Conservation (phyloP, 1,139 yeast genomes). For the Taphrina pruni region DNA sequence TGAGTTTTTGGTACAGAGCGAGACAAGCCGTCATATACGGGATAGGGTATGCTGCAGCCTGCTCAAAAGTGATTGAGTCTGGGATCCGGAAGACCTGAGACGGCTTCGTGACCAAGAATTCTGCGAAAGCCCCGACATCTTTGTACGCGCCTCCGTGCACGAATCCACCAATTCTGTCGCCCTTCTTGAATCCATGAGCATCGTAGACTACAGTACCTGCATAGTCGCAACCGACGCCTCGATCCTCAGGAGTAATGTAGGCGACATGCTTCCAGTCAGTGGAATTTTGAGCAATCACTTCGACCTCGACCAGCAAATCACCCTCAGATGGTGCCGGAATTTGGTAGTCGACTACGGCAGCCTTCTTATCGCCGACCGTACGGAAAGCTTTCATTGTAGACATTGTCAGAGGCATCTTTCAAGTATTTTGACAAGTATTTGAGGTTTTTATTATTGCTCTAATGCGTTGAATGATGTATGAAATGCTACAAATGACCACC, state of each 20-base stretch:
- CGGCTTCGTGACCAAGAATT: constrained; percentile 54
- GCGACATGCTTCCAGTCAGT: constrained; percentile 41
- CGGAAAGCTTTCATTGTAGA: constrained; percentile 30
- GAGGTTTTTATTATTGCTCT: no score
- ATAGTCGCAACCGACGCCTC: constrained; percentile 53
- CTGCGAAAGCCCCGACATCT: constrained; percentile 60
- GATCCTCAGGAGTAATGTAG: constrained; percentile 21
- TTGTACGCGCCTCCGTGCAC: constrained; percentile 53
- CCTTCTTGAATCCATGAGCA: constrained; percentile 53
- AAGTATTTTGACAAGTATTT: no score
- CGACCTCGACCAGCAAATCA: constrained; percentile 30
- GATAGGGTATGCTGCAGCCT: constrained; percentile 45
- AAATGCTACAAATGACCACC: no score
- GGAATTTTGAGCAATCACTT: constrained; percentile 33
- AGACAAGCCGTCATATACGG: constrained; percentile 44
- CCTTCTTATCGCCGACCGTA: constrained; percentile 16
- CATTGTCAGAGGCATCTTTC: constrained; percentile 24
- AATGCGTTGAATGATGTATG: no score
- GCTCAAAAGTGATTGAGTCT: constrained; percentile 43
- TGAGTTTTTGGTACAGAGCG: constrained; percentile 43
- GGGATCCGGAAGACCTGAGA: constrained; percentile 46
- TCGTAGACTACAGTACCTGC: constrained; percentile 62
- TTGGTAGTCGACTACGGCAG: constrained; percentile 16
- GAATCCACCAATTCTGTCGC: constrained; percentile 54
- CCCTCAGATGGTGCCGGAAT: constrained; percentile 26